Evolutionary conservation across 2,329 filamentous ascomycete genomes (phyloP).

Genomic region (Graphilbum ipis-grandicollis): DNA sequence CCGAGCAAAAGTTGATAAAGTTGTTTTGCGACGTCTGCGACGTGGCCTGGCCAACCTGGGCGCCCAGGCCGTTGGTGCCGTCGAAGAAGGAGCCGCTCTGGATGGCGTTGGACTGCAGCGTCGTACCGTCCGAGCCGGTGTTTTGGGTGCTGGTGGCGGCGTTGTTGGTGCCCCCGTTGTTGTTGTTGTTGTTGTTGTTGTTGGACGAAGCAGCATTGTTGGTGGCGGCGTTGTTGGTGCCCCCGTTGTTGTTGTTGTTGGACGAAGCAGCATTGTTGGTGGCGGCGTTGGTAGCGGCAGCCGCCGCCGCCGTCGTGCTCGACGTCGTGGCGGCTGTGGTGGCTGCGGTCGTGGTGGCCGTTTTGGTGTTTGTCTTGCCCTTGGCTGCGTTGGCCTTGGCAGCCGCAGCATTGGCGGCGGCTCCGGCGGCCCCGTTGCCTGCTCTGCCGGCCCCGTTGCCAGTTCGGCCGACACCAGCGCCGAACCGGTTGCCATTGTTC

Average conservation of each 20-base stretch:
- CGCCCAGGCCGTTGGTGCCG: conserved; percentile 15
- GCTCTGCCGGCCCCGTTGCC: conserved; percentile 1
- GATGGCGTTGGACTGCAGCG: conserved; percentile 12
- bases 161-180: conserved; percentile 7
- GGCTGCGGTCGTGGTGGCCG: too few species aligned
- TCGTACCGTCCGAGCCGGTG: conserved; percentile 15
- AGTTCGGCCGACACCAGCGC: neutral
- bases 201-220: neutral
- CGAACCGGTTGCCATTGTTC: conserved; percentile 6
- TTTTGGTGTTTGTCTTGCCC: too few species aligned
- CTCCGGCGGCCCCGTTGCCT: neutral
- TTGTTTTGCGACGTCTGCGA: conserved; percentile 23
- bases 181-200: conserved; percentile 3
- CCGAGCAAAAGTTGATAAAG: conserved; percentile 46
- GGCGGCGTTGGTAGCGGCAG: conserved; percentile 25
- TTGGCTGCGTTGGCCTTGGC: neutral
- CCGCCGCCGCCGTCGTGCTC: neutral
- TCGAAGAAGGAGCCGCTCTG: conserved; percentile 18
- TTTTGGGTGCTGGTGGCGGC: conserved; percentile 31
- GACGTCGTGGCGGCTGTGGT: too few species aligned
- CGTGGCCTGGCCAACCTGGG: conserved; percentile 13
- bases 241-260: conserved; percentile 6
- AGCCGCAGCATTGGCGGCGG: conserved; percentile 2
- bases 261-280: neutral
- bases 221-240: conserved; percentile 26